Evolutionary conservation across 495 filamentous ascomycete genomes (phyloP).

Genomic region (Xanthoparmelia taractica): DNA sequence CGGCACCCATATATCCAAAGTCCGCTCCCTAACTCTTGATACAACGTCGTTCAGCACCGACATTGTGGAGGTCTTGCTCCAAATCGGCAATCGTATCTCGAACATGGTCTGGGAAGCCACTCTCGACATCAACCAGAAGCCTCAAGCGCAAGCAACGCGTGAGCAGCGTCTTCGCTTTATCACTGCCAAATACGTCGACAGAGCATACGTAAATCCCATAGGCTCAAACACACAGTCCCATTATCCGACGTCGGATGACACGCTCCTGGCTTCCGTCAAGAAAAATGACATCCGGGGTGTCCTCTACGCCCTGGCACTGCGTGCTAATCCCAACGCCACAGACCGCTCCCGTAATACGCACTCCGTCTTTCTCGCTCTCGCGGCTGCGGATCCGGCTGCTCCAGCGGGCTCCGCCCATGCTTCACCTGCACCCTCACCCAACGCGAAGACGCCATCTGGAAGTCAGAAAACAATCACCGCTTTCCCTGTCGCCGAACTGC

Average conservation of each 20-base stretch:
- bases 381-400: conserved; percentile 83
- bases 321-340: conserved; percentile 76
- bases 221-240: conserved; percentile 60
- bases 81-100: conserved; percentile 86
- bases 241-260: conserved; percentile 77
- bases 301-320: conserved; percentile 80
- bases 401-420: conserved; percentile 44
- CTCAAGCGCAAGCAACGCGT: conserved; percentile 63
- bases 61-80: conserved; percentile 86
- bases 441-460: conserved; percentile 13
- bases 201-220: conserved; percentile 70
- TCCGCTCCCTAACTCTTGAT: conserved; percentile 91
- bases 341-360: conserved; percentile 87
- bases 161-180: conserved; percentile 91
- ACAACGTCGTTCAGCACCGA: conserved; percentile 93
- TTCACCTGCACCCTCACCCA: conserved; percentile 32
- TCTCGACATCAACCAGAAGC: conserved; percentile 64
- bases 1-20: conserved; percentile 95
- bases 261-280: conserved; percentile 87
- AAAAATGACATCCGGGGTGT: conserved; percentile 87
- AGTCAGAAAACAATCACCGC: conserved; percentile 31
- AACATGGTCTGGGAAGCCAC: conserved; percentile 96
- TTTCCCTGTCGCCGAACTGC: conserved; percentile 85
- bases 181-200: conserved; percentile 86
- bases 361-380: conserved; percentile 81